phyloP scores from a whole-genome alignment of 768 basidiomycete genomes.

The Leccinellum albellum region DNA sequence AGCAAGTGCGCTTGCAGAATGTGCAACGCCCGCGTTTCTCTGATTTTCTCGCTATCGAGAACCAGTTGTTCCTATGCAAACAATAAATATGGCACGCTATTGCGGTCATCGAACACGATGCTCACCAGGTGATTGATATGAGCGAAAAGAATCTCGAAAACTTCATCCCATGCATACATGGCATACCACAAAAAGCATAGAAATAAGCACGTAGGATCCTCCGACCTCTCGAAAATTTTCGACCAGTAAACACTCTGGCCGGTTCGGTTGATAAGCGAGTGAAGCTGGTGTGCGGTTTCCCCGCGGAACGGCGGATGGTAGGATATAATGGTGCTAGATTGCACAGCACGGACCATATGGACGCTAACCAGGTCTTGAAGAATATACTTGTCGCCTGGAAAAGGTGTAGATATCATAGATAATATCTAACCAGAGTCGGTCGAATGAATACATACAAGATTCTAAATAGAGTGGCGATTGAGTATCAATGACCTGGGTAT shows the following conservation, averaged over 20 bases:
- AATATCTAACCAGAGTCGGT: neutral
- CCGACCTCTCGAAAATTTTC: constrained; percentile 22
- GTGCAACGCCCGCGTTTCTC: constrained; percentile 51
- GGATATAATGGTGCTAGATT: constrained; percentile 25
- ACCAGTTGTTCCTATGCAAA: constrained; percentile 42
- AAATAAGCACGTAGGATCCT: constrained; percentile 55
- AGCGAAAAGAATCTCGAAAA: constrained; percentile 46
- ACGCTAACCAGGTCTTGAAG: constrained; percentile 48
- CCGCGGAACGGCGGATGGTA: constrained; percentile 25
- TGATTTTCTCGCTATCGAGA: constrained; percentile 37
- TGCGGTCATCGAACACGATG: neutral
- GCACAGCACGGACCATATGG: constrained; percentile 43
- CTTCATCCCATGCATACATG: constrained; percentile 61
- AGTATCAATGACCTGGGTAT: constrained; percentile 43
- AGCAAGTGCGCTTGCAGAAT: constrained; percentile 55
- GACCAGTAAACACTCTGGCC: constrained; percentile 33
- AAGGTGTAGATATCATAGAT: neutral
- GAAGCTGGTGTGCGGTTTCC: constrained; percentile 24
- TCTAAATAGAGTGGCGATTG: constrained; percentile 42
- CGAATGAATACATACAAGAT: constrained; percentile 26
- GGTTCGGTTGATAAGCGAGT: constrained; percentile 27
- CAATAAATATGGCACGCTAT: neutral
- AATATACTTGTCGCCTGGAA: constrained; percentile 19
- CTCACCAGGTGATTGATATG: constrained; percentile 52
- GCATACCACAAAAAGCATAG: constrained; percentile 56